Conservation (phyloP, 1,284 basidiomycete species). For the Phlebopus sp. region DNA sequence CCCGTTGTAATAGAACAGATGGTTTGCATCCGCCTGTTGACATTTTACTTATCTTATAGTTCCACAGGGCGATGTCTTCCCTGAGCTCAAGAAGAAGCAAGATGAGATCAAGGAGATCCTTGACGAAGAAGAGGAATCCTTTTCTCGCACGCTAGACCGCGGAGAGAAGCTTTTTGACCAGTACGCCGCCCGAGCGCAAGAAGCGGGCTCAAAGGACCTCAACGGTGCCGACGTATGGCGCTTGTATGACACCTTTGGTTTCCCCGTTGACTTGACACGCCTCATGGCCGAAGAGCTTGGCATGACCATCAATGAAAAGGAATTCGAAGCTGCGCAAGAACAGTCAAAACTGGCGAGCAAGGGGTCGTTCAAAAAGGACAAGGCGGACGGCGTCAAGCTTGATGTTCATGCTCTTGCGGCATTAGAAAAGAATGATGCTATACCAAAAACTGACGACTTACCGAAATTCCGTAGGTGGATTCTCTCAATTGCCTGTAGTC, state of each 20-base stretch:
- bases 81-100: slow-evolving; percentile 85
- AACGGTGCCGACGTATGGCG: slow-evolving; percentile 95
- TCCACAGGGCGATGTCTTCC: slow-evolving; percentile 81
- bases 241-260: slow-evolving; percentile 97
- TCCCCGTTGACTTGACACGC: slow-evolving; percentile 95
- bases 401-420: slow-evolving; percentile 94
- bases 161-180: slow-evolving; percentile 97
- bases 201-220: slow-evolving; percentile 66
- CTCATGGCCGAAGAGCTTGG: slow-evolving; percentile 97
- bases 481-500: not conserved
- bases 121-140: slow-evolving; percentile 97
- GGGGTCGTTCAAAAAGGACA: slow-evolving; percentile 69
- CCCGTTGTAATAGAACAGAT: slow-evolving; percentile 90
- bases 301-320: slow-evolving; percentile 81
- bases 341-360: slow-evolving; percentile 92
- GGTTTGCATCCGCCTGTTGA: slow-evolving; percentile 43
- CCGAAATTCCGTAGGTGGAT: slow-evolving; percentile 78
- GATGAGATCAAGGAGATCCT: slow-evolving; percentile 93
- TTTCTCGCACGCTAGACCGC: slow-evolving; percentile 93
- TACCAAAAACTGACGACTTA: slow-evolving; percentile 94
- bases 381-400: slow-evolving; percentile 74
- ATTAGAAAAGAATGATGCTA: slow-evolving; percentile 75
- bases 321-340: slow-evolving; percentile 89
- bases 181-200: slow-evolving; percentile 73
- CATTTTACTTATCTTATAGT: slow-evolving; percentile 11